A percentile compares a stretch with the other conserved stretches of the same genome.
Conservation (phyloP, 106 monocot species). For the Narthecium ossifragum region DNA sequence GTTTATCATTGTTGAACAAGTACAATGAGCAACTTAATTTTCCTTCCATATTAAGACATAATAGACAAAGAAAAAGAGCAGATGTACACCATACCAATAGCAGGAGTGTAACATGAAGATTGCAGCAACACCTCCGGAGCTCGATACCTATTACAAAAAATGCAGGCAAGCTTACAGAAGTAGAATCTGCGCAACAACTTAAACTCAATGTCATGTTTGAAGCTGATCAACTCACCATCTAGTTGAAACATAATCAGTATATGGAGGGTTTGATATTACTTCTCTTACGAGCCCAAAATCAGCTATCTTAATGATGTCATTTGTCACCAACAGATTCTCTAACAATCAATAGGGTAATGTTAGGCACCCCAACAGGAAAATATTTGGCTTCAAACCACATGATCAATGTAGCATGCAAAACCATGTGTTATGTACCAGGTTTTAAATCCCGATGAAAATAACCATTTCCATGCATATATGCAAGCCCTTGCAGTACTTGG, state of each 20-base stretch:
- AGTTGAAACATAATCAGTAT: constrained; percentile 97
- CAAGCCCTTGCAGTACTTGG: constrained; percentile 81
- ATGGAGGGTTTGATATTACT: constrained; percentile 73
- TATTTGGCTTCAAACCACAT: neutral
- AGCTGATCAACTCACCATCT: constrained; percentile 62
- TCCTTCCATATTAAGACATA: too few relatives aligned
- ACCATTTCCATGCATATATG: constrained; percentile 82
- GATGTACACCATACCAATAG: constrained; percentile 64
- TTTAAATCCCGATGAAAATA: constrained; percentile 93
- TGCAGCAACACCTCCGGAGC: constrained; percentile 88
- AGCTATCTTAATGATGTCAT: constrained; percentile 70
- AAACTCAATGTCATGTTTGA: too few relatives aligned
- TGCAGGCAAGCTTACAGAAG: neutral
- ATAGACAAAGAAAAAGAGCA: too few relatives aligned
- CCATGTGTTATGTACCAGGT: constrained; percentile 47
- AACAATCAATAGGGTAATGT: constrained; percentile 4
- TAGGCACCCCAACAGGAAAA: neutral
- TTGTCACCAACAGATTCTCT: constrained; percentile 83
- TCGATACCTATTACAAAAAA: constrained; percentile 65
- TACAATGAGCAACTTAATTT: too few relatives aligned
- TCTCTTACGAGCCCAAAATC: constrained; percentile 97
- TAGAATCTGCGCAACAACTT: neutral
- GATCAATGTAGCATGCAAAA: neutral
- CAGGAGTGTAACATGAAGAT: constrained; percentile 62
- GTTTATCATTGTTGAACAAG: too few relatives aligned